A percentile compares a stretch with the other conserved stretches of the same genome.
Evolutionary conservation across 139 green algal species (phyloP).

Genomic region (Chlamydomonas eustigma): DNA sequence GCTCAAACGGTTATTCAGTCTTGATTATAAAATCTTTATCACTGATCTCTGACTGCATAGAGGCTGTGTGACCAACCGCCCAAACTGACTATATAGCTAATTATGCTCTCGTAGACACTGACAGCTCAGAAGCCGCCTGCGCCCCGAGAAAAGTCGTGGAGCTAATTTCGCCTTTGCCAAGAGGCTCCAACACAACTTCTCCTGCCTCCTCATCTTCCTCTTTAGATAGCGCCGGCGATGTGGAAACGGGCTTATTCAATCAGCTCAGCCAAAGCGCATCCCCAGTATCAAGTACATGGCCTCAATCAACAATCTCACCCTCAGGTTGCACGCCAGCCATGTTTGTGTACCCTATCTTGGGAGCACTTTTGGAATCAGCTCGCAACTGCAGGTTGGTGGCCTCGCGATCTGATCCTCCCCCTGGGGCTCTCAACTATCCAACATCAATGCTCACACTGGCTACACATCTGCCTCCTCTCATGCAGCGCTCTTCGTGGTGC

Average conservation of each 20-base stretch:
- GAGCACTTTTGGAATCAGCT: not conserved
- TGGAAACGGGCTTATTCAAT: not conserved
- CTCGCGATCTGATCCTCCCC: not conserved
- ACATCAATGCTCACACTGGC: constrained; percentile 8
- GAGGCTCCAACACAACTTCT: not conserved
- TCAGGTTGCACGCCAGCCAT: no score
- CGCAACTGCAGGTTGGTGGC: not conserved
- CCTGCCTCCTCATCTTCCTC: not conserved
- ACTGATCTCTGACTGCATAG: no score
- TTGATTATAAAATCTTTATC: no score
- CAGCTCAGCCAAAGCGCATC: not conserved
- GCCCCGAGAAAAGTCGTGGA: not conserved
- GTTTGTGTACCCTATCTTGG: constrained; percentile 2
- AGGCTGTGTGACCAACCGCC: no score
- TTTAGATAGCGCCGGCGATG: not conserved
- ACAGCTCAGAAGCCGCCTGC: not conserved
- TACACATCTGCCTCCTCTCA: constrained; percentile 32
- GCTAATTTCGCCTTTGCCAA: not conserved
- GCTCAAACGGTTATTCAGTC: no score
- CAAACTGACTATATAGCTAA: no score
- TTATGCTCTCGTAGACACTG: constrained; percentile 11
- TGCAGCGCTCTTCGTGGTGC: constrained; percentile 48
- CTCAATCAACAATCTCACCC: not conserved
- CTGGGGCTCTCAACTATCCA: constrained; percentile 15
- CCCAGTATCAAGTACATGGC: no score